Conservation (phyloP, 495 filamentous ascomycete genomes). For the Tuber borchii region DNA sequence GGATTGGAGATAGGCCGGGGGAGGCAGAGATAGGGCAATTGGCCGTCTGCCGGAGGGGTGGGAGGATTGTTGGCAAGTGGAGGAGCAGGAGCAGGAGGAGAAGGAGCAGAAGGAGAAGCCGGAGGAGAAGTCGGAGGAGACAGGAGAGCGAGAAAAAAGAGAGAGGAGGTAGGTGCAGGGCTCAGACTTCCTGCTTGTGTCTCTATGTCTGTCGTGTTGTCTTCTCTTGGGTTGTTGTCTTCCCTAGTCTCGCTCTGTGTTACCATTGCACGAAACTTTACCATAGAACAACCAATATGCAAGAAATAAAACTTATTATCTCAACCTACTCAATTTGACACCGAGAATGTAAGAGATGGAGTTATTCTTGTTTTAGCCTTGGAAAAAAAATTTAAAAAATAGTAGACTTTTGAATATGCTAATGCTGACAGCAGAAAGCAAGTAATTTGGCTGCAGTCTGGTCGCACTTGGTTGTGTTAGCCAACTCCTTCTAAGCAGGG, state of each 20-base stretch:
- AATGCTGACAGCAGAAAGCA: background rate
- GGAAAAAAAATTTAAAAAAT: background rate
- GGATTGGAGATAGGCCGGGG: background rate
- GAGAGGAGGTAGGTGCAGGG: background rate
- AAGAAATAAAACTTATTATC: background rate
- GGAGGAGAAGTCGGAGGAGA: background rate
- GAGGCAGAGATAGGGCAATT: background rate
- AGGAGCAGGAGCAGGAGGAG: background rate
- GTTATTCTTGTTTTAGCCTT: background rate
- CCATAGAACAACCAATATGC: background rate
- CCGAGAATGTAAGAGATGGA: background rate
- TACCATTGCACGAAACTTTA: background rate
- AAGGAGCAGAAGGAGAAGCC: background rate
- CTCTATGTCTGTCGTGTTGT: background rate
- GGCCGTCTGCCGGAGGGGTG: background rate
- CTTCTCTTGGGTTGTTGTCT: background rate
- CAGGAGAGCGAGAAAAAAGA: background rate
- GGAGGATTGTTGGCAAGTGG: background rate
- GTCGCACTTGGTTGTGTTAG: background rate
- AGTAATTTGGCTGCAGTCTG: background rate
- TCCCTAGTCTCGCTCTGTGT: background rate
- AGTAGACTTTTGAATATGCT: background rate
- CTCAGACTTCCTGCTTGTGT: background rate
- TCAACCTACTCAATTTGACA: background rate
- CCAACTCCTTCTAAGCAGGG: background rate